These are phyloP conservation scores for Debaryomyces psychrophilus DNA, from an alignment of 1,139 yeast genomes.

Conservation along the genomic window DNA sequence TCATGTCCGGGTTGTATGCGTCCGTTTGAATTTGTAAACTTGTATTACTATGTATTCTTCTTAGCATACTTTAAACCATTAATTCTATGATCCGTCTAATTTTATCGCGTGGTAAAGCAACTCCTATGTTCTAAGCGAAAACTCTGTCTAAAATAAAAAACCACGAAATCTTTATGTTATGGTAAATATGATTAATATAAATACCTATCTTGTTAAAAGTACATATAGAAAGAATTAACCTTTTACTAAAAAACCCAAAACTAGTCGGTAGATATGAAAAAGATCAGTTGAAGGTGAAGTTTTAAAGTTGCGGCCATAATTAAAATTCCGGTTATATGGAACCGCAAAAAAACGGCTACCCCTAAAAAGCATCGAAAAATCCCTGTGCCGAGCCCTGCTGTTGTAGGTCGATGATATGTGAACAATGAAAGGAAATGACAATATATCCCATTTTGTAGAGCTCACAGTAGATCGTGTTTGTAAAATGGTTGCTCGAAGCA, in stretches of 20 bases:
- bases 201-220: not conserved
- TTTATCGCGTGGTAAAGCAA: not conserved
- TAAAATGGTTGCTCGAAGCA: not conserved
- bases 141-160: not conserved
- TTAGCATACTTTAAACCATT: constrained; percentile 2
- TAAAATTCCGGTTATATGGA: constrained; percentile 7
- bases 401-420: not conserved
- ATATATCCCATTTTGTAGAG: not conserved
- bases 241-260: not conserved
- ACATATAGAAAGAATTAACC: not conserved
- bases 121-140: not conserved
- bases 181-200: not conserved
- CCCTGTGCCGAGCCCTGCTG: constrained; percentile 2
- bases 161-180: not conserved
- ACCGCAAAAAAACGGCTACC: constrained; percentile 7
- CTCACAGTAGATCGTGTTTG: not conserved
- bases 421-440: not conserved
- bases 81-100: not conserved
- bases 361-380: not conserved
- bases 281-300: not conserved
- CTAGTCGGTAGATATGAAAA: not conserved
- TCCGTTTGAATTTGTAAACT: not conserved
- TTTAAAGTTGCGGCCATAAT: constrained; percentile 7
- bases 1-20: not conserved
- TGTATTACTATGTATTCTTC: not conserved